phyloP scores from a whole-genome alignment of 1,284 basidiomycete species.

The Ganoderma boninense region DNA sequence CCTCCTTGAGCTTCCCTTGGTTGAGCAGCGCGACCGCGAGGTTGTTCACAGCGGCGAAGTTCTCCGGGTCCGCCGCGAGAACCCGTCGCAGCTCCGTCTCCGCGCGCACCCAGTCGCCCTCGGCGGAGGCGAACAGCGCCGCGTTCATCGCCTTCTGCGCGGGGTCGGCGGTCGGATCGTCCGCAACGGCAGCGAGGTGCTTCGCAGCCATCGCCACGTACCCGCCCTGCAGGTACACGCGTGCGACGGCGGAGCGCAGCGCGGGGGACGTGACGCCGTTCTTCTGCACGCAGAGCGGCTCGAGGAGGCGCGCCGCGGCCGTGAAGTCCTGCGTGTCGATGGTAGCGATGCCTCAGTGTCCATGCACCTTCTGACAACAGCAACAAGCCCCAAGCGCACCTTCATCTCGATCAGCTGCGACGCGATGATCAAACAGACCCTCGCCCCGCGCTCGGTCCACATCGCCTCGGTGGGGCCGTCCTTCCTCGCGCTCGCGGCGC shows the following conservation, averaged over 20 bases:
- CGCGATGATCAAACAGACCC: constrained; percentile 75
- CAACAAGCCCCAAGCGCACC: constrained; percentile 28
- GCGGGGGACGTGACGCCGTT: constrained; percentile 52
- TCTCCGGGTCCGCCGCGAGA: constrained; percentile 59
- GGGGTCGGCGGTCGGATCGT: constrained; percentile 53
- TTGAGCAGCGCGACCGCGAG: constrained; percentile 74
- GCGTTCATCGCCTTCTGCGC: constrained; percentile 64
- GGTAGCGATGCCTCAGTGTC: too few relatives aligned
- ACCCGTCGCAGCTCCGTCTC: constrained; percentile 52
- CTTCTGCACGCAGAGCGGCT: constrained; percentile 62
- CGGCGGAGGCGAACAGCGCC: constrained; percentile 67
- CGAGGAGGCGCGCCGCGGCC: constrained; percentile 69
- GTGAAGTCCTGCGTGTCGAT: constrained; percentile 63
- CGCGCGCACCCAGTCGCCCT: constrained; percentile 73
- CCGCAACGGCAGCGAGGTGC: constrained; percentile 61
- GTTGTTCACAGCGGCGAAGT: constrained; percentile 79
- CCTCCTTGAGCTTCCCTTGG: constrained; percentile 76
- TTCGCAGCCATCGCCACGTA: constrained; percentile 61
- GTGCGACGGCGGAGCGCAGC: constrained; percentile 70
- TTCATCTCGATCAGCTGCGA: constrained; percentile 75
- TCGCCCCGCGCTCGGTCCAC: constrained; percentile 82
- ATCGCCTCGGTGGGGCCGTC: constrained; percentile 60
- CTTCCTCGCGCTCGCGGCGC: constrained; percentile 38
- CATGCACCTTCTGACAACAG: too few relatives aligned
- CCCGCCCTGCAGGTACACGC: constrained; percentile 80